Base-by-base conservation (phyloP, 2,329 filamentous ascomycete species). In the Colletotrichum sp. region DNA sequence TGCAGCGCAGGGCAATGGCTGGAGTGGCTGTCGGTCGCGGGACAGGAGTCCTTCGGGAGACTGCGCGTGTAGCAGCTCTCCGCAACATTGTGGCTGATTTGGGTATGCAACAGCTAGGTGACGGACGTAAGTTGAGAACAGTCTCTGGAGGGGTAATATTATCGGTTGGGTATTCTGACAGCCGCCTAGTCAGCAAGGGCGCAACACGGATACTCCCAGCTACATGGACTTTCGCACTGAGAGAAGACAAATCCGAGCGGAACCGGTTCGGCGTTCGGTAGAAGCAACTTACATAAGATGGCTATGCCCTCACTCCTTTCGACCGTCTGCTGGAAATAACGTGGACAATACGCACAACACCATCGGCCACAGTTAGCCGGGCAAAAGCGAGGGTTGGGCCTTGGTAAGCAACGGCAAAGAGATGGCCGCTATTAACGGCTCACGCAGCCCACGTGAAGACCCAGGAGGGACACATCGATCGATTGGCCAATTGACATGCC, bases 41-140 rank as follows among this genome's bases (percentile, higher is more conserved):
- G 62, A 81, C 77, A 39, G 80, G 71, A 63, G 77, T 71, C 76
- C 83, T 82, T 78, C 80, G 80, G 49, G 83, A 79, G 71, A 83
- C 80, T 34, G 73, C 73, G 76, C 80, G 76, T n/a, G 81, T 71
- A 55, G 81, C 82, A 75, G 83, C 77, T 78, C 82, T 81, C 72
- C 83, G 84, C 80, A 86, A 80, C 82, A 83, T 85, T 16, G 67
- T 79, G 71, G 52, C 49, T n/a, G 18, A 26, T 12, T 26, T 6
- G 7, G 63, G 26, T 34, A 32, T 30, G 32, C 10, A 62, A 18
- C 4, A 62, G 57, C 28, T 49, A 13, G 44, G 18, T 21, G 44
- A 49, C 0, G 44, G 44, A 49, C 44, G 44, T 12, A 21, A 6
- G 55, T 62, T 21, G 6, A 34, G 32, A 34, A 2, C 28, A 13